A percentile compares a stretch with the other conserved stretches of the same genome.
Evolutionary conservation across 192 early-diverging fungal genomes (phyloP).

Genomic region (Borealophlyctis nickersoniae): DNA sequence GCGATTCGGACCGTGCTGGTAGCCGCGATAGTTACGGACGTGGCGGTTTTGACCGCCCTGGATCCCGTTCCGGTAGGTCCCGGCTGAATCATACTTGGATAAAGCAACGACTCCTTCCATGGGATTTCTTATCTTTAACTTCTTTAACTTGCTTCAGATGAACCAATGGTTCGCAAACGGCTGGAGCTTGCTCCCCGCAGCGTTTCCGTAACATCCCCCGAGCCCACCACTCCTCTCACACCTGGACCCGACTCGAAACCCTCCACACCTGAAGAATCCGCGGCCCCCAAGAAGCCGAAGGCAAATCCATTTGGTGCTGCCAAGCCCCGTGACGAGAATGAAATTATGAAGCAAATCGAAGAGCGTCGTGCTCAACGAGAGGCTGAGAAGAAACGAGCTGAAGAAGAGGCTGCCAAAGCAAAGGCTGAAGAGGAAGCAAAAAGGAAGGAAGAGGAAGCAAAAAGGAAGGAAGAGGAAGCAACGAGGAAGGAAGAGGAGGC

Average conservation of each 20-base stretch:
- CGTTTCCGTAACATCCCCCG: constrained; percentile 11
- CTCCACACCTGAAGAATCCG: constrained; percentile 4
- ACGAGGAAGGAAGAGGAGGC: constrained; percentile 2
- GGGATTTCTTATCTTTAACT: too few relatives aligned
- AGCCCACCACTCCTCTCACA: neutral
- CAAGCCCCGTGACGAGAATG: constrained; percentile 49
- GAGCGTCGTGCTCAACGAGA: constrained; percentile 43
- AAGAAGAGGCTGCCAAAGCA: constrained; percentile 32
- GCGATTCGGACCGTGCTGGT: constrained; percentile 5
- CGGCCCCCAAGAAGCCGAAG: constrained; percentile 35
- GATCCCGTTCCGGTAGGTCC: too few relatives aligned
- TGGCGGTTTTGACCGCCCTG: constrained; percentile 14
- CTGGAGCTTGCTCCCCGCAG: constrained; percentile 43
- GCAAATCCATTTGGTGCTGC: constrained; percentile 58
- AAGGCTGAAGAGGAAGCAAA: constrained; percentile 26
- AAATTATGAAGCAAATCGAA: constrained; percentile 48
- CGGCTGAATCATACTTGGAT: too few relatives aligned
- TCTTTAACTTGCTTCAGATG: neutral
- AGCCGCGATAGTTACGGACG: constrained; percentile 22
- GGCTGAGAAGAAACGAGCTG: constrained; percentile 33
- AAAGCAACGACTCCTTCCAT: too few relatives aligned
- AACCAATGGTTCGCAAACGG: constrained; percentile 35
- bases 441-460: constrained; percentile 14
- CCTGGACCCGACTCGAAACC: neutral
- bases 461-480: constrained; percentile 8